These are phyloP conservation scores for Dicorynia guianensis DNA, from an alignment of 306 rosid species.

Conservation along the genomic window DNA sequence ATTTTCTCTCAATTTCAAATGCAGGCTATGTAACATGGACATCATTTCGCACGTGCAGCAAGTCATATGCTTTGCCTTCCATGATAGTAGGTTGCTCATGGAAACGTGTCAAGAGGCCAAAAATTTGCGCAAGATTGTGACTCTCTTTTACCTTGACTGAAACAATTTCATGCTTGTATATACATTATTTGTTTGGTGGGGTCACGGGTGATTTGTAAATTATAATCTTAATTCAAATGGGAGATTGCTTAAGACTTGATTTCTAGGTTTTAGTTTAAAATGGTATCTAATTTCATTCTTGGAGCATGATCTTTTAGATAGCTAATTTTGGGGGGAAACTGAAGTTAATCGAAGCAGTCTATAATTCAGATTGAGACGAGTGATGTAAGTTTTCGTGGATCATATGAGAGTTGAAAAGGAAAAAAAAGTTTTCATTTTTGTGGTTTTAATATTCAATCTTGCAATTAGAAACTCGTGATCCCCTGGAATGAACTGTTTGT, in stretches of 20 bases:
- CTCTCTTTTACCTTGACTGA: conserved; percentile 96
- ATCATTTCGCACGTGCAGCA: conserved; percentile 96
- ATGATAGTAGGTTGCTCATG: conserved; percentile 96
- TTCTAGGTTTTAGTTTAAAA: conserved; percentile 22
- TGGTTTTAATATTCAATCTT: too few species aligned
- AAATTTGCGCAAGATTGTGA: conserved; percentile 91
- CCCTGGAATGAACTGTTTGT: too few species aligned
- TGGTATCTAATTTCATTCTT: conserved; percentile 22
- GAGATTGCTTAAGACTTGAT: conserved; percentile 19
- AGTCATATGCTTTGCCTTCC: conserved; percentile 98
- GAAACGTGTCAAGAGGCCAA: conserved; percentile 99
- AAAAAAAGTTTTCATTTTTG: too few species aligned
- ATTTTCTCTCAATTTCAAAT: conserved; percentile 39
- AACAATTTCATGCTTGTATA: conserved; percentile 43
- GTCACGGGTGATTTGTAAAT: conserved; percentile 54
- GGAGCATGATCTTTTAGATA: background rate
- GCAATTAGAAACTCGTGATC: too few species aligned
- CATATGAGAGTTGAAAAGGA: too few species aligned
- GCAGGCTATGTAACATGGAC: conserved; percentile 98
- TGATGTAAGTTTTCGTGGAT: too few species aligned
- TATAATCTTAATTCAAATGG: conserved; percentile 41
- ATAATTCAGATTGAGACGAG: too few species aligned
- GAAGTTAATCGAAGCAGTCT: background rate
- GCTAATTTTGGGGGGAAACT: background rate
- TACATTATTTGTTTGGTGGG: conserved; percentile 50